These are phyloP conservation scores for Serendipita vermifera DNA, from an alignment of 768 basidiomycete species.

Conservation along the genomic window DNA sequence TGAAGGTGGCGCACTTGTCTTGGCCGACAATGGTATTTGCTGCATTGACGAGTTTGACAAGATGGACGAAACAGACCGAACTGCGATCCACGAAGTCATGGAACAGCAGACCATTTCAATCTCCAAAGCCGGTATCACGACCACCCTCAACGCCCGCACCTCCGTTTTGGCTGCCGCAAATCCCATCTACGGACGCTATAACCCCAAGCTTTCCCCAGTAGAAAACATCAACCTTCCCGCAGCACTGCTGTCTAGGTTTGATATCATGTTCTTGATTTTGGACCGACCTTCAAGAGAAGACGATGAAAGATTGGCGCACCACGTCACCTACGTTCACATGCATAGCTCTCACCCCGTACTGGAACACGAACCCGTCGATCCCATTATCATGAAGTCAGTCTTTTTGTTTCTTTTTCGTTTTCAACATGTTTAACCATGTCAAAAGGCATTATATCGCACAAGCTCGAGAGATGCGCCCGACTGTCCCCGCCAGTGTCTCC, in stretches of 20 bases:
- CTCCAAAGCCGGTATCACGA: constrained; percentile 97
- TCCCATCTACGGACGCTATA: constrained; percentile 95
- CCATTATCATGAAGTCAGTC: constrained; percentile 71
- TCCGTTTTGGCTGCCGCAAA: constrained; percentile 98
- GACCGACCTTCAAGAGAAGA: constrained; percentile 93
- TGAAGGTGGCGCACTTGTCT: constrained; percentile 97
- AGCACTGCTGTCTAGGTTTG: constrained; percentile 90
- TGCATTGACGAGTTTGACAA: constrained; percentile 99
- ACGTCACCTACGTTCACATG: constrained; percentile 99
- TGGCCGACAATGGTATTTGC: constrained; percentile 98
- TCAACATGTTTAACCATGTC: constrained; percentile 12
- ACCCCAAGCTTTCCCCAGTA: constrained; percentile 91
- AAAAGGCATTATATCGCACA: constrained; percentile 85
- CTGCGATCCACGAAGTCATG: constrained; percentile 99
- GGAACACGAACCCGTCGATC: constrained; percentile 72
- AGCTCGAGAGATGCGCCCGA: constrained; percentile 77
- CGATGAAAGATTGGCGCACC: constrained; percentile 90
- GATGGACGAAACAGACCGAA: constrained; percentile 97
- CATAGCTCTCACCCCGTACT: constrained; percentile 78
- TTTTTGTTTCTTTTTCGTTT: neutral
- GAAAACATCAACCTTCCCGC: constrained; percentile 99
- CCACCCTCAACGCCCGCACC: constrained; percentile 92
- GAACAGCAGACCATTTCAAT: constrained; percentile 99
- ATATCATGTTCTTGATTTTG: constrained; percentile 88
- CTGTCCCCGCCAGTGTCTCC: constrained; percentile 80